phyloP scores from a whole-genome alignment of 768 basidiomycete species.

The Macrolepiota dolichaula region DNA sequence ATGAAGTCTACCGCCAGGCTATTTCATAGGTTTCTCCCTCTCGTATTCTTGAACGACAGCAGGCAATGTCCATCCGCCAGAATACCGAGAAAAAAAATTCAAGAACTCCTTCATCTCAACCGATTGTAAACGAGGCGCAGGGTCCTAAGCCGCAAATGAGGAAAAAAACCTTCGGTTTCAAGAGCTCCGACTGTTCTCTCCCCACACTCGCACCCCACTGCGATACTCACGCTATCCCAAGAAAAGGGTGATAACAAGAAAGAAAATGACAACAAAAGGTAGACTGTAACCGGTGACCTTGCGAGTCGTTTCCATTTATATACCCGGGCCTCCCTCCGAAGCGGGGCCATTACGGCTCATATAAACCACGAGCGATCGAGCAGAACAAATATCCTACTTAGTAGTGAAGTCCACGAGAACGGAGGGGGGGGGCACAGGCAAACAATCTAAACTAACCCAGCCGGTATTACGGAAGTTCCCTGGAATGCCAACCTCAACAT shows the following conservation, averaged over 20 bases:
- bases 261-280: background rate
- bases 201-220: background rate
- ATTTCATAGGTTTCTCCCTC: background rate
- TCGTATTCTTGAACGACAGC: background rate
- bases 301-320: slow-evolving; percentile 8
- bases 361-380: no score
- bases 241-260: no score
- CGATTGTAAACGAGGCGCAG: background rate
- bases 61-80: no score
- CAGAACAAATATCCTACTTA: no score
- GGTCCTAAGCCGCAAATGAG: background rate
- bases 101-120: slow-evolving; percentile 4
- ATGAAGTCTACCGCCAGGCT: background rate
- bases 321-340: no score
- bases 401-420: no score
- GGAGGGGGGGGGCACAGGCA: no score
- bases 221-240: background rate
- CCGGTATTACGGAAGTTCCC: no score
- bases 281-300: background rate
- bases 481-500: no score
- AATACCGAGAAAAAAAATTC: no score
- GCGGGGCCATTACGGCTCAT: no score
- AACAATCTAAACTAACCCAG: no score
- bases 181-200: background rate
- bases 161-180: background rate